A percentile compares a stretch with the other conserved stretches of the same genome.
Evolutionary conservation across 495 filamentous ascomycete species (phyloP).

Genomic region (Neurospora pannonica): DNA sequence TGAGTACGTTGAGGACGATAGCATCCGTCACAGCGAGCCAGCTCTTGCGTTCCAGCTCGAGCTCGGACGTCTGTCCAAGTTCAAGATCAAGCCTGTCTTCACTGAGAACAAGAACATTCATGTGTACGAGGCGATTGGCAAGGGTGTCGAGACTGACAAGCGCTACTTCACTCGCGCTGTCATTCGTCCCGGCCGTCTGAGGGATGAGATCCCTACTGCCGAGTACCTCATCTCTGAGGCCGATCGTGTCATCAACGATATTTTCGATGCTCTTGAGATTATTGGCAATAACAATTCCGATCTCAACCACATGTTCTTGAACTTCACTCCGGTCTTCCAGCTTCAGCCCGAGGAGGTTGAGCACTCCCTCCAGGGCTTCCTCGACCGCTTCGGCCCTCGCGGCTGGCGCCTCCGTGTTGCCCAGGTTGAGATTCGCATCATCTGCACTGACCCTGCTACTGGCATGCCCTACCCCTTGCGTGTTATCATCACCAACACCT

Average conservation of each 20-base stretch:
- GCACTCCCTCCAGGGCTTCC: conserved; percentile 85
- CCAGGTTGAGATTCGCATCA: conserved; percentile 94
- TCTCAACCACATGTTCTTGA: conserved; percentile 99
- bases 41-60: conserved; percentile 97
- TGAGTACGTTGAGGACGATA: conserved; percentile 77
- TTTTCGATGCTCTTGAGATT: conserved; percentile 93
- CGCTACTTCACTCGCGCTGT: conserved; percentile 95
- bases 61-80: conserved; percentile 85
- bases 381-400: conserved; percentile 91
- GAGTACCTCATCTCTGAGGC: conserved; percentile 98
- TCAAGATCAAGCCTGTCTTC: conserved; percentile 95
- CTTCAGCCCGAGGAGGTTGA: conserved; percentile 85
- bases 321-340: conserved; percentile 94
- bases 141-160: conserved; percentile 89
- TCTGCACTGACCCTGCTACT: conserved; percentile 82
- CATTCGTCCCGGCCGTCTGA: conserved; percentile 81
- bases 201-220: conserved; percentile 92
- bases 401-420: conserved; percentile 95
- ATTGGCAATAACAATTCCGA: conserved; percentile 99
- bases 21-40: conserved; percentile 94
- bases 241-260: conserved; percentile 93
- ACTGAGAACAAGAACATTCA: conserved; percentile 98
- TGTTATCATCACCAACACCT: conserved; percentile 96
- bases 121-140: conserved; percentile 93
- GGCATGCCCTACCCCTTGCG: conserved; percentile 86